Evolutionary conservation across 129 eudicot genomes (phyloP), one percentile per base, ranked within the genome.

Genomic region (Scalesia atractyloides): DNA sequence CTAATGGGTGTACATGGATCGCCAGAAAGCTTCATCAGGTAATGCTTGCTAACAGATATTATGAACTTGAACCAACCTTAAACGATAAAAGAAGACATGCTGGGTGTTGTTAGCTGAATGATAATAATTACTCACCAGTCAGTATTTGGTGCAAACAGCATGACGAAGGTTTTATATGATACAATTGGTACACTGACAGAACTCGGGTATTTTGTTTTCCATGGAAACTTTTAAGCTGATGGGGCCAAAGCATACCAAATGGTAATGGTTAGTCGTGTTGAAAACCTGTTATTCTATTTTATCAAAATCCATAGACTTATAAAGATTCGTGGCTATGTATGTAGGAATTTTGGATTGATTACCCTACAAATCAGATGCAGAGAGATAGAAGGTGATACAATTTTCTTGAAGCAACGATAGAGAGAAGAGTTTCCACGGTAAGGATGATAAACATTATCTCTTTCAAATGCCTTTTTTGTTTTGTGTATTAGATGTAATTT

Each of bases 141-240:
- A 41, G 18, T 41, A 41, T 65, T 41, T 0, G 53, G 16, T 43
- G 52, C 70, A 41, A 44, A 65, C 22, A n/a, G 37, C 43, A 65
- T 30, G 33, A 54, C 70, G 0, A 43, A 65, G 33, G 70, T 65
- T 65, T 47, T 65, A 20, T 39, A 43, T 65, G 70, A 65, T 43
- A 44, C 34, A 3, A 65, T 65, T 65, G 43, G 52, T 65, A 65
- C 70, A 39, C 70, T 54, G 16, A 65, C 70, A 43, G 53, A 65
- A 7, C 53, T 65, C 10, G 7, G 9, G 52, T 65, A 65, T 65
- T 65, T 19, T 41, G 70, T 65, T 43, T 41, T 17, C 19, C 70
- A 65, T 65, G 70, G 53, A 8, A 65, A 5, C 24, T 65, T 65
- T 44, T 2, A 9, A 43, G 70, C 70, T 44, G 52, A 16, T 37